Evolutionary conservation across 2,329 filamentous ascomycete species (phyloP).

Genomic region (Metarhizium brunneum): DNA sequence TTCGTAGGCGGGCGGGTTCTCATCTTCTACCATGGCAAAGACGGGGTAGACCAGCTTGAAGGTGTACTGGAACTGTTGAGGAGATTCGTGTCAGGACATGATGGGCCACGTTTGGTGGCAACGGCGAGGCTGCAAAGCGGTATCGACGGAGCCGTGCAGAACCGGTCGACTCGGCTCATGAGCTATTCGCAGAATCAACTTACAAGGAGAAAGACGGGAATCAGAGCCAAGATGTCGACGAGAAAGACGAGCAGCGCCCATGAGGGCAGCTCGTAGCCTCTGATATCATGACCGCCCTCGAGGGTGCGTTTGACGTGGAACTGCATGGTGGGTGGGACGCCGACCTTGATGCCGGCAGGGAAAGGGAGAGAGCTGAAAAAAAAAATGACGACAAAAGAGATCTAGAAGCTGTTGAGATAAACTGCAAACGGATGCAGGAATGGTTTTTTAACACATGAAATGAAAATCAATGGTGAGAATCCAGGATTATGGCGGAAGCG

Average conservation of each 20-base stretch:
- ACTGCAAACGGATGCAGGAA: not conserved
- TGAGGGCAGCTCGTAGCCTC: constrained; percentile 22
- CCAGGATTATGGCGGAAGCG: not conserved
- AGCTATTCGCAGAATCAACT: constrained; percentile 9
- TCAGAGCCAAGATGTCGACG: constrained; percentile 32
- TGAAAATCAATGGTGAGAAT: not conserved
- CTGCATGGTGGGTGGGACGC: constrained; percentile 6
- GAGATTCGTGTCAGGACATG: not conserved
- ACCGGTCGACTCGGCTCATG: not conserved
- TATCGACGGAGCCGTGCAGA: too few species aligned
- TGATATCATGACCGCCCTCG: constrained; percentile 13
- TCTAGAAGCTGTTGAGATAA: too few species aligned
- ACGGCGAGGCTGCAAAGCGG: not conserved
- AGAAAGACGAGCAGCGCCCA: constrained; percentile 32
- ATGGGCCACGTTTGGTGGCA: not conserved
- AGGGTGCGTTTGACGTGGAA: constrained; percentile 24
- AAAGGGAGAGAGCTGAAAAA: too few species aligned
- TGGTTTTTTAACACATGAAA: not conserved
- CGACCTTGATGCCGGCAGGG: not conserved
- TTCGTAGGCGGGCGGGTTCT: constrained; percentile 45
- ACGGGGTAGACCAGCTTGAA: constrained; percentile 40
- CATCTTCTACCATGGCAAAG: constrained; percentile 50
- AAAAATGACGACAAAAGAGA: too few species aligned
- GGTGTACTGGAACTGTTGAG: constrained; percentile 38
- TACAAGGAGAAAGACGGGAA: constrained; percentile 36